Evolutionary conservation across 352 stramenopile species (phyloP).

Genomic region (Phytophthora cajani): DNA sequence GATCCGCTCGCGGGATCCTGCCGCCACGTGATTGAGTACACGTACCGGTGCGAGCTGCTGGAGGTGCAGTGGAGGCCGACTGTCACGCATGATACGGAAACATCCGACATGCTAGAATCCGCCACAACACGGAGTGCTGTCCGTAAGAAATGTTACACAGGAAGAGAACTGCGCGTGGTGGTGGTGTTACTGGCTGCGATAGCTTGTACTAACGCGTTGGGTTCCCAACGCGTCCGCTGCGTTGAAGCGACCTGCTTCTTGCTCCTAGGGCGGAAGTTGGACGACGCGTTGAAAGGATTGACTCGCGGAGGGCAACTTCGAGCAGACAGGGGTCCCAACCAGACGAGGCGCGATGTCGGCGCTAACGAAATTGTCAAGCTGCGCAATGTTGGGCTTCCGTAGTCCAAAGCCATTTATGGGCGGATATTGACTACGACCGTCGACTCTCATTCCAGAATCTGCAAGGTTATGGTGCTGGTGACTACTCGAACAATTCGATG

Average conservation of each 20-base stretch:
- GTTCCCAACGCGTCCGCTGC: too few relatives aligned
- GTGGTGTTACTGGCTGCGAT: not conserved
- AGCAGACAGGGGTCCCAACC: not conserved
- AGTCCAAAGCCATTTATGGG: too few relatives aligned
- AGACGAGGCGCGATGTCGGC: conserved; percentile 13
- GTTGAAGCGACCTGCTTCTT: not conserved
- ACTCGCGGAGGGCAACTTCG: not conserved
- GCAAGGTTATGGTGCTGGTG: not conserved
- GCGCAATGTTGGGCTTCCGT: too few relatives aligned
- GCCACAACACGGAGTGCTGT: conserved; percentile 14
- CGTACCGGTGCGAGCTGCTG: not conserved
- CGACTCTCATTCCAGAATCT: not conserved
- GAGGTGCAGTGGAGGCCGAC: not conserved
- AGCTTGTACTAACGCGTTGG: not conserved
- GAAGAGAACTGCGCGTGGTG: not conserved
- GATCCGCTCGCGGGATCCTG: conserved; percentile 3
- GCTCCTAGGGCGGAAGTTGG: not conserved
- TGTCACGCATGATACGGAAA: not conserved
- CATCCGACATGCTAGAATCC: conserved; percentile 16
- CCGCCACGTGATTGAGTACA: conserved; percentile 1
- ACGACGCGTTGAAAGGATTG: not conserved
- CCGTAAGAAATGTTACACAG: conserved; percentile 16
- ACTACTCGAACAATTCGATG: not conserved
- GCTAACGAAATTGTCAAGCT: conserved; percentile 14
- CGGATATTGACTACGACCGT: too few relatives aligned